These are phyloP conservation scores for Fraxinus baroniana DNA, from an alignment of 305 asterid genomes.

Conservation along the genomic window DNA sequence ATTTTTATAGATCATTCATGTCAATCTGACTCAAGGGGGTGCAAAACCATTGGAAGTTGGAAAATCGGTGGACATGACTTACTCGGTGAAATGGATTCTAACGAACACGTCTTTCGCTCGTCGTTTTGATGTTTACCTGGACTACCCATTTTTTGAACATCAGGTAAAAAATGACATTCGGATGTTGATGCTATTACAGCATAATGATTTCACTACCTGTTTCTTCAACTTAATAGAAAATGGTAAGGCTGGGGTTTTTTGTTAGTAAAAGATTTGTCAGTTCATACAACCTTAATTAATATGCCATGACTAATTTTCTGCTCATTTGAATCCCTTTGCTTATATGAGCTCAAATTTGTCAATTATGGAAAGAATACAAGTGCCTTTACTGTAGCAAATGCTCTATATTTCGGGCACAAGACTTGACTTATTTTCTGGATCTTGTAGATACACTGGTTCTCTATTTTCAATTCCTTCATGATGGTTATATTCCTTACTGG, in stretches of 20 bases:
- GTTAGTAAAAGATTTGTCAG: slow-evolving; percentile 13
- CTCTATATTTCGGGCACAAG: slow-evolving; percentile 12
- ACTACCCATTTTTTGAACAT: slow-evolving; percentile 67
- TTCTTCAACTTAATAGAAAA: slow-evolving; percentile 19
- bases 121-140: slow-evolving; percentile 24
- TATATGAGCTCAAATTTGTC: not conserved
- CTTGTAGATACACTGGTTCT: slow-evolving; percentile 52
- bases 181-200: slow-evolving; percentile 3
- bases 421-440: slow-evolving; percentile 12
- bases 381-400: not conserved
- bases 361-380: slow-evolving; percentile 19
- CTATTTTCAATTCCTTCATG: not conserved
- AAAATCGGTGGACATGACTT: slow-evolving; percentile 46
- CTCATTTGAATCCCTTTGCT: not conserved
- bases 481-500: not conserved
- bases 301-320: slow-evolving; percentile 13
- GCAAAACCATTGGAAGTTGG: slow-evolving; percentile 50
- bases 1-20: no score
- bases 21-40: no score
- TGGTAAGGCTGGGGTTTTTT: not conserved
- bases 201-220: not conserved
- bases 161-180: slow-evolving; percentile 43
- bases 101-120: slow-evolving; percentile 54
- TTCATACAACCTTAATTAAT: not conserved
- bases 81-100: slow-evolving; percentile 54